Conservation (phyloP, 139 green algal species). For the Chlorella sp. region DNA sequence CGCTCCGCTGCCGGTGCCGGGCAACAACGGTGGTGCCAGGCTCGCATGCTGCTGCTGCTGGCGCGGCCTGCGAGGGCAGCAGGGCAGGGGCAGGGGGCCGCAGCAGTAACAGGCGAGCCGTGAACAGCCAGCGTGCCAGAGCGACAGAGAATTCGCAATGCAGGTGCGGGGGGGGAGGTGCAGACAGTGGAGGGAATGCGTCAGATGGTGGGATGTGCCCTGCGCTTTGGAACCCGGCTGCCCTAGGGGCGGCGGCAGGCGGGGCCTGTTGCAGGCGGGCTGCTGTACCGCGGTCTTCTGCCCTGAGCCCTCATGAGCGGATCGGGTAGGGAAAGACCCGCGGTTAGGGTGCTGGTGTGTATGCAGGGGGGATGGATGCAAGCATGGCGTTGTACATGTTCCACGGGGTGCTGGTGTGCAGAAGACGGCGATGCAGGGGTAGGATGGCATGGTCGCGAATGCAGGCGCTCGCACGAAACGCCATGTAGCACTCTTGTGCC, state of each 20-base stretch:
- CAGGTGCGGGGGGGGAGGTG: neutral
- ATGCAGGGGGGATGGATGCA: neutral
- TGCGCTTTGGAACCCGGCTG: slow-evolving; percentile 15
- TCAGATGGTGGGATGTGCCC: neutral
- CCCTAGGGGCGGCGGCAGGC: slow-evolving; percentile 1
- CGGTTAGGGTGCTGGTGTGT: neutral
- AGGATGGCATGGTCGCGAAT: no score
- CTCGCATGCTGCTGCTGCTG: neutral
- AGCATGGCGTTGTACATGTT: no score
- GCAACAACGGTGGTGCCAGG: no score
- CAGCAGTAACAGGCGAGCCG: neutral
- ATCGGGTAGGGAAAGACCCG: neutral
- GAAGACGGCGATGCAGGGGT: no score
- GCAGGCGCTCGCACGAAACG: no score
- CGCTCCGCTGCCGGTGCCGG: no score
- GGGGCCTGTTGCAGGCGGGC: slow-evolving; percentile 3
- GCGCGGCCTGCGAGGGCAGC: neutral
- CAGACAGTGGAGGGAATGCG: neutral
- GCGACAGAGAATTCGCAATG: neutral
- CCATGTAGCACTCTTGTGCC: no score
- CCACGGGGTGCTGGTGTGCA: no score
- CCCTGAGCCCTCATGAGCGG: neutral
- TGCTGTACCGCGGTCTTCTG: slow-evolving; percentile 1
- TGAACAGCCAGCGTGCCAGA: neutral
- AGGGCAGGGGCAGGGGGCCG: neutral